Evolutionary conservation across 1,284 basidiomycete species (phyloP).

Genomic region (Ustilago bromivora): DNA sequence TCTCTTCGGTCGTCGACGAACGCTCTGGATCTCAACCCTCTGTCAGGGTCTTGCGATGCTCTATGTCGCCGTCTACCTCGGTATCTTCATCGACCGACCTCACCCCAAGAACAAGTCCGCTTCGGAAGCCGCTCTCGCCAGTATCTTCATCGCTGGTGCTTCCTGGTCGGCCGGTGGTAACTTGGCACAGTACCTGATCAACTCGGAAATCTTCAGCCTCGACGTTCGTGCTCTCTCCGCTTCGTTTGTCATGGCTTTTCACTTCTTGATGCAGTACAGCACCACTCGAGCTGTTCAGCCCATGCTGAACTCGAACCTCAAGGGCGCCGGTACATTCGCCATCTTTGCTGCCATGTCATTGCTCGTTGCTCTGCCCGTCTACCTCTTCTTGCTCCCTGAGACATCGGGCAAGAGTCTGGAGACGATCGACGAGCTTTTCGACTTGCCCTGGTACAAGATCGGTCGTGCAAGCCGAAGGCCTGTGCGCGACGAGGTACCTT

Average conservation of each 20-base stretch:
- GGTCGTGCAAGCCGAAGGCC: constrained; percentile 42
- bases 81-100: constrained; percentile 41
- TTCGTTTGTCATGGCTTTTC: constrained; percentile 50
- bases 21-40: constrained; percentile 38
- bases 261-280: constrained; percentile 50
- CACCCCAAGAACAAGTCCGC: constrained; percentile 34
- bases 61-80: constrained; percentile 48
- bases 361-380: constrained; percentile 34
- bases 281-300: constrained; percentile 42
- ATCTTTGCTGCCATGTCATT: constrained; percentile 44
- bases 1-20: constrained; percentile 49
- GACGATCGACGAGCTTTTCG: constrained; percentile 53
- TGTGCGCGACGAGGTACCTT: constrained; percentile 40
- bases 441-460: constrained; percentile 54
- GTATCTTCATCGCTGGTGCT: constrained; percentile 51
- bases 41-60: constrained; percentile 50
- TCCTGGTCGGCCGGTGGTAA: constrained; percentile 49
- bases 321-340: constrained; percentile 47
- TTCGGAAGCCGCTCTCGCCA: constrained; percentile 36
- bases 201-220: constrained; percentile 48
- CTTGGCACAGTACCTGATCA: constrained; percentile 52
- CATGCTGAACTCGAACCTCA: constrained; percentile 51
- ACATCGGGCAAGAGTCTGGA: constrained; percentile 50
- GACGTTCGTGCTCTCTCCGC: constrained; percentile 47
- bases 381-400: constrained; percentile 51